These are phyloP conservation scores for Cordyceps farinosa DNA, from an alignment of 2,329 filamentous ascomycete species.

Conservation along the genomic window DNA sequence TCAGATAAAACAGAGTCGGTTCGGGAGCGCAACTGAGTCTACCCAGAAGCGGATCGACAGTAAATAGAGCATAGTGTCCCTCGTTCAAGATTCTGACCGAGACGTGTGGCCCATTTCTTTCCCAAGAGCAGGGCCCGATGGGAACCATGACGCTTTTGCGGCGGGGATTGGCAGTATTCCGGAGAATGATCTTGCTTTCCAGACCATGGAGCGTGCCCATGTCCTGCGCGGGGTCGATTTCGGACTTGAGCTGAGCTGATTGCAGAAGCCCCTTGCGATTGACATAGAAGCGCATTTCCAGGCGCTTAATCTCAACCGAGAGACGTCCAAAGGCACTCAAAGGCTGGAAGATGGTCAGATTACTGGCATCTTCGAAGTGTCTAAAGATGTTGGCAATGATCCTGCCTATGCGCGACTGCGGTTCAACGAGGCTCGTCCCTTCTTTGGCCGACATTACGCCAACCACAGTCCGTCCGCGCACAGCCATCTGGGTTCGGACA, in stretches of 20 bases:
- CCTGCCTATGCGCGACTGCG: conserved; percentile 39
- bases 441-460: background rate
- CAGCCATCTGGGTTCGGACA: conserved; percentile 22
- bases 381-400: conserved; percentile 43
- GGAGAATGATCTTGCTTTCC: conserved; percentile 54
- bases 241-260: conserved; percentile 46
- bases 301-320: conserved; percentile 46
- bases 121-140: conserved; percentile 35
- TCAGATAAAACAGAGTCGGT: conserved; percentile 50
- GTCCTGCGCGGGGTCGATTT: conserved; percentile 57
- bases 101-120: conserved; percentile 40
- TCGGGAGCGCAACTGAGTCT: conserved; percentile 57
- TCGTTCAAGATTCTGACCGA: conserved; percentile 27
- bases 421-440: conserved; percentile 42
- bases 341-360: conserved; percentile 37
- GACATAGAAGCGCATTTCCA: conserved; percentile 53
- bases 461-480: background rate
- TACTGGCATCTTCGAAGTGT: conserved; percentile 30
- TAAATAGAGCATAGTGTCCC: conserved; percentile 46
- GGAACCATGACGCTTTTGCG: conserved; percentile 54
- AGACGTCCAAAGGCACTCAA: conserved; percentile 25
- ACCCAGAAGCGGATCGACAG: conserved; percentile 51
- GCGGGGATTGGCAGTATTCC: conserved; percentile 36
- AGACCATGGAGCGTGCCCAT: conserved; percentile 59
- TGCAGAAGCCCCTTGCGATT: conserved; percentile 40